Conservation (phyloP, 306 rosid genomes). For the barrel medic (Medicago truncatula) region MtrunA17r5.0-ANR NC_053047.1:37168001-37168500, state of each 20-base stretch:
- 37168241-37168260: conserved; percentile 90
- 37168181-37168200: conserved; percentile 88
- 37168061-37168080: conserved; percentile 15
- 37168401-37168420: neutral
- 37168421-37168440: neutral
- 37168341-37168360: neutral
- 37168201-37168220: conserved; percentile 97
- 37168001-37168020: conserved; percentile 95
- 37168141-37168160: conserved; percentile 12
- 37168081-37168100: conserved; percentile 4
- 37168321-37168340: neutral
- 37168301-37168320: neutral
- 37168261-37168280: conserved; percentile 94
- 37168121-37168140: neutral
- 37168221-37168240: conserved; percentile 95
- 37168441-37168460: no score
- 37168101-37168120: neutral
- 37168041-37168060: conserved; percentile 94
- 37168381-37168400: neutral
- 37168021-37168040: conserved; percentile 98
- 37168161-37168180: conserved; percentile 60
- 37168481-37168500: neutral
- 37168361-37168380: neutral
- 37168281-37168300: conserved; percentile 45
- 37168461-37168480: neutral